A percentile compares a stretch with the other conserved stretches of the same genome.
Conservation (phyloP, 176 grass and related monocot species). For the Hyparrhenia diplandra region DNA sequence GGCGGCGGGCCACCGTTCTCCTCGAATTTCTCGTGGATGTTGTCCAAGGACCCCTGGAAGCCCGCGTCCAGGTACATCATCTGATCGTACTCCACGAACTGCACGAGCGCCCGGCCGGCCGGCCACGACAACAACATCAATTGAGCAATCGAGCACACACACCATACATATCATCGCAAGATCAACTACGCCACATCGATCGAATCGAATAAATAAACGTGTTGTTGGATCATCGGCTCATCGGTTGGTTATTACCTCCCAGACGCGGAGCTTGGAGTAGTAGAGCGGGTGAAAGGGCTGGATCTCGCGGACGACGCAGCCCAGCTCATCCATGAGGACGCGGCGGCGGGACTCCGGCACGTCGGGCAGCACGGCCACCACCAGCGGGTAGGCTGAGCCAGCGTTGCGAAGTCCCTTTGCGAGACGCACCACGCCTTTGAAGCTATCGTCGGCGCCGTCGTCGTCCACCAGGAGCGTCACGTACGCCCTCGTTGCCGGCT, state of each 20-base stretch:
- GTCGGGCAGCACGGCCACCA: conserved; percentile 69
- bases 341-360: conserved; percentile 63
- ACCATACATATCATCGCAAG: too few species aligned
- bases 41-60: conserved; percentile 59
- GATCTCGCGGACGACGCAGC: conserved; percentile 74
- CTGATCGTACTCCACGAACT: conserved; percentile 79
- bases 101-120: background rate
- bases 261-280: conserved; percentile 85
- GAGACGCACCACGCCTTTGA: conserved; percentile 62
- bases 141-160: too few species aligned
- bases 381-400: conserved; percentile 50
- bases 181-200: too few species aligned
- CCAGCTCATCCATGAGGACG: conserved; percentile 45
- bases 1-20: conserved; percentile 27
- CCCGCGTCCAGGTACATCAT: conserved; percentile 82
- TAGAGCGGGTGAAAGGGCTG: conserved; percentile 58
- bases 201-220: too few species aligned
- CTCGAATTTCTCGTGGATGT: conserved; percentile 69
- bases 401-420: conserved; percentile 66
- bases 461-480: conserved; percentile 73
- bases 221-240: too few species aligned
- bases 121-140: too few species aligned
- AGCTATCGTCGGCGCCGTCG: conserved; percentile 59
- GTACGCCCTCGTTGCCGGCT: conserved; percentile 45
- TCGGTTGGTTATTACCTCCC: conserved; percentile 41